Percentiles rank a stretch among this genome's conserved stretches.
These are phyloP conservation scores for Talaromyces ruber DNA, from an alignment of 495 filamentous ascomycete species.

Conservation along the genomic window DNA sequence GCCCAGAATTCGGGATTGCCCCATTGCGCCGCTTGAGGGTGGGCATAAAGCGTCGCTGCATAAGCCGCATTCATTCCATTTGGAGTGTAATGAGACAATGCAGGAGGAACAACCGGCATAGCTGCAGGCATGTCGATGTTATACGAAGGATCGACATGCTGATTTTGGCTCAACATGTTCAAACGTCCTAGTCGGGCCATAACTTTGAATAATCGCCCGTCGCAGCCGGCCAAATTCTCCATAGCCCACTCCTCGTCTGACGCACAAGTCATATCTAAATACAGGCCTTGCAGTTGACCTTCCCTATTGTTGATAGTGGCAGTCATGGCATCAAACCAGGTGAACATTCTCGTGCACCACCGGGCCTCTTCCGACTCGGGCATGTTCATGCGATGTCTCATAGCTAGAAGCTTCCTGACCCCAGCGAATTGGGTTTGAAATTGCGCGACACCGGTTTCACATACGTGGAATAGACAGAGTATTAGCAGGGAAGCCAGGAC, in stretches of 20 bases:
- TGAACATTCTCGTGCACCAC: slow-evolving; percentile 96
- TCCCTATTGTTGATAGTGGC: slow-evolving; percentile 89
- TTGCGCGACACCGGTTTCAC: slow-evolving; percentile 82
- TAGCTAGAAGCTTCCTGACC: slow-evolving; percentile 81
- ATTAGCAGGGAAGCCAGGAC: slow-evolving; percentile 82
- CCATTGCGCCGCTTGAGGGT: slow-evolving; percentile 12
- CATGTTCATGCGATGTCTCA: slow-evolving; percentile 56
- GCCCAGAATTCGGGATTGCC: slow-evolving; percentile 56
- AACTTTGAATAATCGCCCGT: slow-evolving; percentile 69
- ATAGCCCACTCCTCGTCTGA: slow-evolving; percentile 66
- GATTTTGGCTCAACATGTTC: slow-evolving; percentile 80
- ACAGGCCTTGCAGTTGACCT: slow-evolving; percentile 67
- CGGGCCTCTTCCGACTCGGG: slow-evolving; percentile 58
- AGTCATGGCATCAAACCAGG: slow-evolving; percentile 92
- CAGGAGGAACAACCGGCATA: slow-evolving; percentile 29
- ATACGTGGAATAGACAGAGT: slow-evolving; percentile 87
- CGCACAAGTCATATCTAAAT: slow-evolving; percentile 56
- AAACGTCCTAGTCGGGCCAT: slow-evolving; percentile 72
- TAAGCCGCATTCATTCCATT: slow-evolving; percentile 12
- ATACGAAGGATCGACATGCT: slow-evolving; percentile 31
- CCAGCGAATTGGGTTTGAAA: slow-evolving; percentile 93
- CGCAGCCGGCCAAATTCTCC: slow-evolving; percentile 84
- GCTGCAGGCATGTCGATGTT: slow-evolving; percentile 21
- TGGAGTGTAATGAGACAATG: slow-evolving; percentile 21
- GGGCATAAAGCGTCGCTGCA: slow-evolving; percentile 21